Percentiles rank a stretch among this genome's conserved stretches.
phyloP scores from a whole-genome alignment of 306 rosid species.

The Astragalus glycyphyllos region DNA sequence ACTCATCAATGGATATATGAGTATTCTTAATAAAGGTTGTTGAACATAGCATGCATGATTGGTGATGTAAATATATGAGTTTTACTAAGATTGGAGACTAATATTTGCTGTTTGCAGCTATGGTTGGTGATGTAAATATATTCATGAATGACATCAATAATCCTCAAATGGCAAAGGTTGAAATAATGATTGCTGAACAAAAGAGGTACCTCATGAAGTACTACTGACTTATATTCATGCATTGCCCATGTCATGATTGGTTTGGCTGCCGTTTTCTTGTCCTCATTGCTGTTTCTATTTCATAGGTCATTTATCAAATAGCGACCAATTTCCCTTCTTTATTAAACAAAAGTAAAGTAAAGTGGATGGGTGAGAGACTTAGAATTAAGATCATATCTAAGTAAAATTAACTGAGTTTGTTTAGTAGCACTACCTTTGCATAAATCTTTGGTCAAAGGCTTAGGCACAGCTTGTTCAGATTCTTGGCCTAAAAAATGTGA shows the following conservation, averaged over 20 bases:
- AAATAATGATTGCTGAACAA: constrained; percentile 92
- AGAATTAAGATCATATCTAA: not conserved
- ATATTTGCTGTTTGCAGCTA: constrained; percentile 59
- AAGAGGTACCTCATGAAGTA: constrained; percentile 59
- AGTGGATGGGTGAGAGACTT: not conserved
- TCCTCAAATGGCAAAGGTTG: constrained; percentile 81
- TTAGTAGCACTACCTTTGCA: constrained; percentile 4
- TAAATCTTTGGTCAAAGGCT: constrained; percentile 17
- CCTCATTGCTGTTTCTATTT: not conserved
- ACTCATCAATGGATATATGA: too few relatives aligned
- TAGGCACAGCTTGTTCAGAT: too few relatives aligned
- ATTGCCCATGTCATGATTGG: not conserved
- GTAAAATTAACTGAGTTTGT: constrained; percentile 2
- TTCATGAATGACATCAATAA: constrained; percentile 83
- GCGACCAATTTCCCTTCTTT: not conserved
- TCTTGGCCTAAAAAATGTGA: too few relatives aligned
- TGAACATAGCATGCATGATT: too few relatives aligned
- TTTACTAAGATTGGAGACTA: constrained; percentile 16
- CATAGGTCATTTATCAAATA: too few relatives aligned
- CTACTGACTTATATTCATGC: constrained; percentile 12
- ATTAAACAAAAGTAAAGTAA: not conserved
- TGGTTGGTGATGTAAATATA: constrained; percentile 95
- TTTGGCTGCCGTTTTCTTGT: not conserved
- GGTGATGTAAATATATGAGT: too few relatives aligned
- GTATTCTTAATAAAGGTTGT: too few relatives aligned